Evolutionary conservation across 2,329 filamentous ascomycete species (phyloP).

Genomic region (Fusarium luffae): DNA sequence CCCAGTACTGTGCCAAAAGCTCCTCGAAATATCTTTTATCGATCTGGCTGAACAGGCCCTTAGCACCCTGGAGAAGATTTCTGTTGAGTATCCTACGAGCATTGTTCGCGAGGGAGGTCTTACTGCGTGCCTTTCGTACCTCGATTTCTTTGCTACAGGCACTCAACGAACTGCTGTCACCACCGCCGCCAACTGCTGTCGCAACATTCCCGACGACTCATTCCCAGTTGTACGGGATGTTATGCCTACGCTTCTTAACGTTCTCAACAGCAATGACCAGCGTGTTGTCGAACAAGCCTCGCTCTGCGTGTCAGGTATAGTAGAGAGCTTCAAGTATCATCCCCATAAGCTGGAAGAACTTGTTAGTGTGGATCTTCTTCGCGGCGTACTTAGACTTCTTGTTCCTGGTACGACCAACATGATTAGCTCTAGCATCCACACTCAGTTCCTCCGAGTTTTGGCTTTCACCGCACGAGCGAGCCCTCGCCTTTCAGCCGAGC

Average conservation of each 20-base stretch:
- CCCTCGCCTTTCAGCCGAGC: conserved; percentile 84
- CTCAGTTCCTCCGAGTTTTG: conserved; percentile 91
- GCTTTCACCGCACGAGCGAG: conserved; percentile 92
- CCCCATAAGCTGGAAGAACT: conserved; percentile 90
- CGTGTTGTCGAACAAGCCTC: conserved; percentile 97
- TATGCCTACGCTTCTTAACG: conserved; percentile 94
- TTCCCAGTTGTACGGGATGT: conserved; percentile 93
- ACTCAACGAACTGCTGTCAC: conserved; percentile 97
- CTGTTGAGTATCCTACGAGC: conserved; percentile 90
- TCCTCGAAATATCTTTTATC: conserved; percentile 96
- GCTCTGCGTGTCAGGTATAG: conserved; percentile 92
- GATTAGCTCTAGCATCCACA: conserved; percentile 94
- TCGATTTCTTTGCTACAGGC: conserved; percentile 97
- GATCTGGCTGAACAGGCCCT: conserved; percentile 96
- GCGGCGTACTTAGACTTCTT: conserved; percentile 85
- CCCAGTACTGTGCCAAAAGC: conserved; percentile 91
- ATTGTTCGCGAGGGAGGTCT: conserved; percentile 96
- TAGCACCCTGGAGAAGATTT: conserved; percentile 97
- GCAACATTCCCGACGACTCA: conserved; percentile 93
- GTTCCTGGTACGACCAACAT: conserved; percentile 95
- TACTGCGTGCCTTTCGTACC: conserved; percentile 92
- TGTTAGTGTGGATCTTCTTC: conserved; percentile 87
- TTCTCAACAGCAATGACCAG: conserved; percentile 91
- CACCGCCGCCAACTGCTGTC: conserved; percentile 97
- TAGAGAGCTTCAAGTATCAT: conserved; percentile 95